Percentiles rank a stretch among this genome's conserved stretches.
phyloP scores from a whole-genome alignment of 495 filamentous ascomycete genomes.

The Schizothecium vesticola region DNA sequence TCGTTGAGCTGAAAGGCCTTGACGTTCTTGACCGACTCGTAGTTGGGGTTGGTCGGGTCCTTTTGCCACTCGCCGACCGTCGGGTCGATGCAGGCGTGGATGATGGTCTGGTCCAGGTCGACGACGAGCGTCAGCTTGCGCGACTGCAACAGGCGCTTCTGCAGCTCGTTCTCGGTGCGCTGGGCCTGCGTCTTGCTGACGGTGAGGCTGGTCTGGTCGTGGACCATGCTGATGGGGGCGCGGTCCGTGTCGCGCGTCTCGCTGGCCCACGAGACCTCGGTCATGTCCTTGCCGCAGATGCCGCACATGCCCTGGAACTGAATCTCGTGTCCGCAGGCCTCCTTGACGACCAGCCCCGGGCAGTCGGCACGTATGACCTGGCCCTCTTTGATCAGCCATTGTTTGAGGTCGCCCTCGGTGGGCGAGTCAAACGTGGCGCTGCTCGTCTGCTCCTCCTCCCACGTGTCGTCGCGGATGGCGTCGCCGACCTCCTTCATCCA shows the following conservation, averaged over 20 bases:
- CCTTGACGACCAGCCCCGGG: slow-evolving; percentile 73
- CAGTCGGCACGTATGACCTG: slow-evolving; percentile 55
- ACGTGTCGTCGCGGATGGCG: slow-evolving; percentile 59
- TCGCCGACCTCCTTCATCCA: slow-evolving; percentile 70
- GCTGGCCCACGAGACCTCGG: slow-evolving; percentile 50
- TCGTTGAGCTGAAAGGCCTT: slow-evolving; percentile 85
- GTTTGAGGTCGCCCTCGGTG: slow-evolving; percentile 66
- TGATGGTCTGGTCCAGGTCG: slow-evolving; percentile 96
- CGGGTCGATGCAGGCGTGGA: slow-evolving; percentile 95
- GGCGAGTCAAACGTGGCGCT: slow-evolving; percentile 75
- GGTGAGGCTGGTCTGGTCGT: slow-evolving; percentile 77
- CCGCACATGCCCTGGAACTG: slow-evolving; percentile 88
- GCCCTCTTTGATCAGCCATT: slow-evolving; percentile 72
- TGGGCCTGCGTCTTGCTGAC: slow-evolving; percentile 71
- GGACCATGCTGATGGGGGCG: slow-evolving; percentile 87
- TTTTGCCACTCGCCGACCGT: slow-evolving; percentile 93
- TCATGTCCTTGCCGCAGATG: slow-evolving; percentile 97
- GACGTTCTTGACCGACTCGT: slow-evolving; percentile 85
- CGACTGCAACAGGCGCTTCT: slow-evolving; percentile 69
- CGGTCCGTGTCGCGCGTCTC: slow-evolving; percentile 60
- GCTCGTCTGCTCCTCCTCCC: slow-evolving; percentile 53
- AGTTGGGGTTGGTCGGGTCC: slow-evolving; percentile 82
- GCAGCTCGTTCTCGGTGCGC: slow-evolving; percentile 77
- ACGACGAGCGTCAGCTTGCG: slow-evolving; percentile 90
- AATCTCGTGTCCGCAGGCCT: slow-evolving; percentile 84